Base-by-base conservation (phyloP, 1,284 basidiomycete genomes). In the Papiliotrema laurentii region DNA sequence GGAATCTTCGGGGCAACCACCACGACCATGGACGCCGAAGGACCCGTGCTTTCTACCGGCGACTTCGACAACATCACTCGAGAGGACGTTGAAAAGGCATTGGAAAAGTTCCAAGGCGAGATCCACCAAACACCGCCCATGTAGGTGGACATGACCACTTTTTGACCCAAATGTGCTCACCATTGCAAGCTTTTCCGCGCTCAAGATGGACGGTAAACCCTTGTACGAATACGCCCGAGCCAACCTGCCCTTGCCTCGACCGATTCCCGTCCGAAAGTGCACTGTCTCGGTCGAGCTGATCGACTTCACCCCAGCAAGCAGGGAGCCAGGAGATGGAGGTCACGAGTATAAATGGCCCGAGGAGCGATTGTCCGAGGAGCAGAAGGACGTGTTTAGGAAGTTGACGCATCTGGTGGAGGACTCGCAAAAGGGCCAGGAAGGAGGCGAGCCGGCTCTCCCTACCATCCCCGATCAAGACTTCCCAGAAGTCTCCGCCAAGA, bases 141-240 rank as follows among this genome's bases (percentile, higher is more conserved):
- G 92, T 93, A 61, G 55, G 86, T 75, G 2, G n/a, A 18, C 9
- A n/a, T 10, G 26, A 47, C 31, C 14, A n/a, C 42, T 46, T 46
- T 28, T 50, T 31, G 14, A 30, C 14, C 19, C 30, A 9, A 21
- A 30, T 48, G 24, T 19, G 49, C 24, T 13, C 19, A 25, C 11
- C 57, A 93, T 88, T 19, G 18, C 13, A 58, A 97, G 92, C 69
- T 99, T 94, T 75, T 98, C 94, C 11, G 96, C 96, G 0, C 78
- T 98, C 36, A 94, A 97, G 72, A 98, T 98, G 89, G 92, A 98
- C 61, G 96, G 96, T 2, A 92, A 83, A 72, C 88, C 90, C 1
- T 72, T 98, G 26, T 93, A 98, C 71, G 94, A 98, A 64, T 99
- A 98, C 68, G 96, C 96, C 13, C 83, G 96, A 3, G 81, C 87